Conservation (phyloP, 2,329 filamentous ascomycete species). For the Fusarium nisikadoi region DNA sequence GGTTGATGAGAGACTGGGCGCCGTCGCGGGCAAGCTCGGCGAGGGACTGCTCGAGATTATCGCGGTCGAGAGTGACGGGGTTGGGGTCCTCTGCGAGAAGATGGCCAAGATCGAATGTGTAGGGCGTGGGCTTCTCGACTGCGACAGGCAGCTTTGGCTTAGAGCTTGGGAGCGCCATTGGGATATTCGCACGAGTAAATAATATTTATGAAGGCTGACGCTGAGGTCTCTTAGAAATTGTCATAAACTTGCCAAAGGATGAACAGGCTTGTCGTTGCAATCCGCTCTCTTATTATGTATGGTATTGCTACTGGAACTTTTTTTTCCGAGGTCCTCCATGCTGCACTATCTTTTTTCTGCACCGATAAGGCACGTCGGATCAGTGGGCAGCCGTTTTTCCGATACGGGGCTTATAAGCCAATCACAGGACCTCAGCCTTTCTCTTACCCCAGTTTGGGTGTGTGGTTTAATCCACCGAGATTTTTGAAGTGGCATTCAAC, state of each 20-base stretch:
- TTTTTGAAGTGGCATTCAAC: conserved; percentile 45
- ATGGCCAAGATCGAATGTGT: conserved; percentile 91
- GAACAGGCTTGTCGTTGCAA: conserved; percentile 13
- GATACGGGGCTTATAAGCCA: conserved; percentile 18
- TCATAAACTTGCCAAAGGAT: neutral
- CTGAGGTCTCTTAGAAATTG: neutral
- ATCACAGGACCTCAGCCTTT: conserved; percentile 19
- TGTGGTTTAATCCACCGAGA: conserved; percentile 43
- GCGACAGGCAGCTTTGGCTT: conserved; percentile 68
- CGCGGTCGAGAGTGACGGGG: conserved; percentile 70
- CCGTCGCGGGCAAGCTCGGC: conserved; percentile 83
- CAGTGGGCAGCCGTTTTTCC: conserved; percentile 42
- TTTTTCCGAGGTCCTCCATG: conserved; percentile 17
- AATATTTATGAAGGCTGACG: neutral
- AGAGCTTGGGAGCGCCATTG: conserved; percentile 52
- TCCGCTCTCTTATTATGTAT: conserved; percentile 10
- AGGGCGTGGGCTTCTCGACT: conserved; percentile 86
- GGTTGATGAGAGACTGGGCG: conserved; percentile 92
- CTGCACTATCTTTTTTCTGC: conserved; percentile 32
- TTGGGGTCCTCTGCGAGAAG: conserved; percentile 90
- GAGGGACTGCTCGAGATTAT: conserved; percentile 73
- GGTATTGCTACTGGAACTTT: conserved; percentile 39
- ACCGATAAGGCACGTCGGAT: conserved; percentile 46
- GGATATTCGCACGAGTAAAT: neutral
- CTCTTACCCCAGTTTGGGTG: conserved; percentile 21